Base-by-base conservation (phyloP, 257 asterid species). In the Sherardia arvensis region DNA sequence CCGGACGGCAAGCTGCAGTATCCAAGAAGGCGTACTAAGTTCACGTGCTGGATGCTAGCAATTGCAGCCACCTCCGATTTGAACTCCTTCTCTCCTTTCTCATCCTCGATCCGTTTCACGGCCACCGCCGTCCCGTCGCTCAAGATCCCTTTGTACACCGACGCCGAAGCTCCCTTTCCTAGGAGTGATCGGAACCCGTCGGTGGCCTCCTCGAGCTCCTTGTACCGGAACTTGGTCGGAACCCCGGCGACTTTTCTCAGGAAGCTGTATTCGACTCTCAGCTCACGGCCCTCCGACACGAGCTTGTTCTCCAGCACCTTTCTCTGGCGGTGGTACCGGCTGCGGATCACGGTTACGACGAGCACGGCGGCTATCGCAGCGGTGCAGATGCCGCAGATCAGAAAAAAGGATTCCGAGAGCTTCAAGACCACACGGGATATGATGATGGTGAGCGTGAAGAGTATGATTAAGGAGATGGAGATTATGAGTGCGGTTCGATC, bases 181-280 rank as follows among this genome's bases (percentile, higher is more conserved):
- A 89, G 21, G 4, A 78, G 58, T 0, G 81, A 51, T 1, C 78
- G 73, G 67, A 86, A 89, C 1, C 88, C 90, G 66, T 86, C 81
- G 0, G 95, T 86, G 1, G 95, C 95, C 8, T 71, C 79, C 65
- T 86, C 95, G 6, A 89, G 86, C 74, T 89, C 96, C 63, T 82
- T 74, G 71, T 59, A 73, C 28, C 87, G 79, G 78, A 83, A 89
- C 75, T 78, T 84, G 0, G 82, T 86, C 5, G 95, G 97, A 8
- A 86, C 84, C 22, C 94, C 91, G 17, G 94, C 91, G 40, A 89
- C 95, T 70, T 86, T 89, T 36, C 95, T 77, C 9, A 89, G 83
- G 45, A 89, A 89, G 59, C 97, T 89, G 74, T 84, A 84, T 74
- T 89, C 97, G 8, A 84, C 75, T 47, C 97, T 75, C 2, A 86